Evolutionary conservation across 179 eudicot genomes (phyloP), one percentile per base, ranked within the genome.

Genomic region (Silene coronaria): DNA sequence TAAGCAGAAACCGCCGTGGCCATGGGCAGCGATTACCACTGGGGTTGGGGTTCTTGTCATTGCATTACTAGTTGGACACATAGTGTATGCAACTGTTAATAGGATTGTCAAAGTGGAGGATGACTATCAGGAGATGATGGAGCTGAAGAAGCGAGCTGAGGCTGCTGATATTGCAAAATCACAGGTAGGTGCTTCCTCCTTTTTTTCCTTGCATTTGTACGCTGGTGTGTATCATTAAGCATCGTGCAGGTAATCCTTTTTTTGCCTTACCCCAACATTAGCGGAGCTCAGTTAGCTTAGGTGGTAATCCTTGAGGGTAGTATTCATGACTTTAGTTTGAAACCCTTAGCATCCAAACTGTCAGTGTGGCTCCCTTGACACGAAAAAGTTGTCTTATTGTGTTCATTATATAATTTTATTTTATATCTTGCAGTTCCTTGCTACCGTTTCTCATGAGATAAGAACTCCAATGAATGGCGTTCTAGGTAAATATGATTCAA

Each of bases 401-500:
- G n/a, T 53, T 53, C 11, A 17, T 53, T 53, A 53, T 26, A 30
- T 70, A 45, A 24, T 24, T 24, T 57, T 76, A 61, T 77, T 68
- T 75, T 14, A 24, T n/a, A 55, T 70, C 32, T 38, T 82, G 83
- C 85, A 92, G 97, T 92, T 92, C 76, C 96, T 92, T 72, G 97
- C 97, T 68, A 92, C 96, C 3, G 97, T 92, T 75, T 92, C 97
- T 23, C 97, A 92, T 71, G 97, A 92, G 86, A 92, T 92, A 79
- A 83, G 97, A 79, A 92, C 97, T 76, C 93, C 97, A 21, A 92
- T 92, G 97, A 92, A 89, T 78, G 93, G 97, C 75, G 96, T 92
- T 66, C 82, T 92, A 46, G 97, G 97, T 90, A 79, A 88, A 34
- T 21, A 74, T 67, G 66, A 38, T 74, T 16, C 60, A 28, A 61